Base-by-base conservation (phyloP, 2,329 filamentous ascomycete genomes). In the Talaromyces sp. region DNA sequence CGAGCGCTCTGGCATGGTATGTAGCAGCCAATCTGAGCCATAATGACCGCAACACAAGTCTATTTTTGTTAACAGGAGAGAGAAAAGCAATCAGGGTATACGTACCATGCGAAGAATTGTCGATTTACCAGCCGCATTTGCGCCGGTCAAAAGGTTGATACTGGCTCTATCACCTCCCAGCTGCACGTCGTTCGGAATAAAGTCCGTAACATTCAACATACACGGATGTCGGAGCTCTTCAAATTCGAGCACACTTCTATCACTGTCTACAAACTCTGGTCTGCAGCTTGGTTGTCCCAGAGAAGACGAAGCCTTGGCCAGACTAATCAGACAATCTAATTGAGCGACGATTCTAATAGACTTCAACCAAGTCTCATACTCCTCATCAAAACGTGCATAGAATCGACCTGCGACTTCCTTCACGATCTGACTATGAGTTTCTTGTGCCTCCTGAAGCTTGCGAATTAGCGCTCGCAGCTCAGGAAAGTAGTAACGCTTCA, bases 51-150 rank as follows among this genome's bases (percentile, higher is more conserved):
- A 57, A 95, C 88, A 73, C 95, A 99, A 2, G 94, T 96, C 90
- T 92, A 70, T 78, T 27, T 11, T 31, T 43, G 11, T 59, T 31
- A 59, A 22, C 14, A 31, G 13, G 16, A 50, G n/a, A 56, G 2
- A 41, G 27, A 56, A 47, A 6, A 16, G 2, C 22, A 8, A 33
- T 16, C 6, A n/a, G 27, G 22, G 16, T 22, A 24, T 39, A 77
- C 86, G 79, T 81, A 91, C 90, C 95, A 98, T 98, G 73, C 95
- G 88, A 37, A 99, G 85, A 50, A 99, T 87, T 1, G 95, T 99
- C 1, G 95, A 98, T 80, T 99, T 99, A 74, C 95, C 95, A 58
- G 95, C 95, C 9, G 95, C 95, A 73, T 99, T 99, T 66, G 95
- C 95, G 75, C 95, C 95, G 1, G 95, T 99, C 45, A 99, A 85